phyloP scores from a whole-genome alignment of 2,329 filamentous ascomycete species.

The Talaromyces sp. region DNA sequence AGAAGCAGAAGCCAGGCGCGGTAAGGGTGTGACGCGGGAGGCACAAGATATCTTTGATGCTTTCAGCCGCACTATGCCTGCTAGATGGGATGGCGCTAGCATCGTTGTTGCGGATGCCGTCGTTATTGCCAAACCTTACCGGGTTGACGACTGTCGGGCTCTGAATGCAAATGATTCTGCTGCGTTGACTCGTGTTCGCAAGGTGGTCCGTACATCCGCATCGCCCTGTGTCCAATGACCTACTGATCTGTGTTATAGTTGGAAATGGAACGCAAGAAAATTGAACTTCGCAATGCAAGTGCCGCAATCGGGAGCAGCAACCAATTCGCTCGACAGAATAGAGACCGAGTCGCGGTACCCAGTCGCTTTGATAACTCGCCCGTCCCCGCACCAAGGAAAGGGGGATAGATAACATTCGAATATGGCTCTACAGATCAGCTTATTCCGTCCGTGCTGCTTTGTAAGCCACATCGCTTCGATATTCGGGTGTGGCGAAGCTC shows the following conservation, averaged over 20 bases:
- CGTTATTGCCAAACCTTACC: constrained; percentile 57
- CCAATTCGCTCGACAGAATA: constrained; percentile 24
- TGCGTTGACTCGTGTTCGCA: constrained; percentile 45
- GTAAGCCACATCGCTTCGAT: not conserved
- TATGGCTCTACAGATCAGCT: not conserved
- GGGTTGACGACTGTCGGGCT: constrained; percentile 51
- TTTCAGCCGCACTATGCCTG: constrained; percentile 57
- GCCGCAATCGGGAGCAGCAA: constrained; percentile 35
- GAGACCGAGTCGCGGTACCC: constrained; percentile 22
- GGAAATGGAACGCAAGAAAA: constrained; percentile 49
- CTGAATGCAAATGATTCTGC: constrained; percentile 39
- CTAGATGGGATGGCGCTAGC: constrained; percentile 56
- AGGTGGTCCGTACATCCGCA: constrained; percentile 43
- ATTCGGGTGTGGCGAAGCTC: not conserved
- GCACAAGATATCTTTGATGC: constrained; percentile 63
- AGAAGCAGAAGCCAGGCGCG: constrained; percentile 55
- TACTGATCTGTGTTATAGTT: constrained; percentile 29
- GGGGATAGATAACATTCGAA: constrained; percentile 25
- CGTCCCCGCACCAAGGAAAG: constrained; percentile 31
- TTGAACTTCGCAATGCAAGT: constrained; percentile 42
- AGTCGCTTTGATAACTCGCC: constrained; percentile 23
- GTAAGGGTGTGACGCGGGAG: constrained; percentile 58
- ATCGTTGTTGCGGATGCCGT: constrained; percentile 62
- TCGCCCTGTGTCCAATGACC: not conserved
- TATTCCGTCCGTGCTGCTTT: not conserved